phyloP scores from a whole-genome alignment of 1,284 basidiomycete genomes.

The Cystobasidium slooffiae region DNA sequence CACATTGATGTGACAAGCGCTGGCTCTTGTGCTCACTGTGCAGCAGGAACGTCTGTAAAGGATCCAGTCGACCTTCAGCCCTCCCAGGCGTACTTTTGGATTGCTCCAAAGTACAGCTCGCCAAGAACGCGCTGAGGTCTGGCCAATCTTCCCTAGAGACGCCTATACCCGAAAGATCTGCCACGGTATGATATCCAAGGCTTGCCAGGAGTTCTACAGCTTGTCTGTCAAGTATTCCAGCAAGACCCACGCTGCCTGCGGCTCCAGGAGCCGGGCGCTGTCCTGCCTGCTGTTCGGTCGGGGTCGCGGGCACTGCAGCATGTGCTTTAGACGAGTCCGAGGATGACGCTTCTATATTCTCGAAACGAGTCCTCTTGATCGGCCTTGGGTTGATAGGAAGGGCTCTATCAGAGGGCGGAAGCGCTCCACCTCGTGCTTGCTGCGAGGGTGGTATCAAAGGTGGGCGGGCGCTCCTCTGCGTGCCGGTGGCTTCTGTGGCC shows the following conservation, averaged over 20 bases:
- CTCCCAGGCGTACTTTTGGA: neutral
- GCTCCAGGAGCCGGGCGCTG: too few relatives aligned
- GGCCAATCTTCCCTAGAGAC: slow-evolving; percentile 31
- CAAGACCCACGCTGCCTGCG: too few relatives aligned
- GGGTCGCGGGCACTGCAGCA: neutral
- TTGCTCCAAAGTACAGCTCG: neutral
- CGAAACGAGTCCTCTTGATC: slow-evolving; percentile 11
- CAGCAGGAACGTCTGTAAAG: slow-evolving; percentile 14
- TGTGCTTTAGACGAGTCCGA: neutral
- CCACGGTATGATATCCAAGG: slow-evolving; percentile 27
- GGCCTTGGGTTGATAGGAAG: neutral
- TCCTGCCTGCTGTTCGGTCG: too few relatives aligned
- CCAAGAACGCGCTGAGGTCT: slow-evolving; percentile 8
- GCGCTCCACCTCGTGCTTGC: neutral
- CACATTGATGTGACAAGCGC: neutral
- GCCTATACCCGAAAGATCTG: slow-evolving; percentile 15
- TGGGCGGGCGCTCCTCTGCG: slow-evolving; percentile 1
- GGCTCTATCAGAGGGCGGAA: neutral
- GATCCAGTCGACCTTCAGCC: slow-evolving; percentile 1
- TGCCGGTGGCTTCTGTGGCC: neutral
- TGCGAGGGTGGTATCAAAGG: slow-evolving; percentile 18
- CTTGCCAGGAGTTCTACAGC: neutral
- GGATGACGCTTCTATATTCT: neutral
- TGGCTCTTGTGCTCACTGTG: neutral
- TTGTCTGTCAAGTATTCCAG: neutral